Evolutionary conservation across 1,139 yeast species (phyloP), one percentile per base, ranked within the genome.

Genomic region (Nadsonia commutata): DNA sequence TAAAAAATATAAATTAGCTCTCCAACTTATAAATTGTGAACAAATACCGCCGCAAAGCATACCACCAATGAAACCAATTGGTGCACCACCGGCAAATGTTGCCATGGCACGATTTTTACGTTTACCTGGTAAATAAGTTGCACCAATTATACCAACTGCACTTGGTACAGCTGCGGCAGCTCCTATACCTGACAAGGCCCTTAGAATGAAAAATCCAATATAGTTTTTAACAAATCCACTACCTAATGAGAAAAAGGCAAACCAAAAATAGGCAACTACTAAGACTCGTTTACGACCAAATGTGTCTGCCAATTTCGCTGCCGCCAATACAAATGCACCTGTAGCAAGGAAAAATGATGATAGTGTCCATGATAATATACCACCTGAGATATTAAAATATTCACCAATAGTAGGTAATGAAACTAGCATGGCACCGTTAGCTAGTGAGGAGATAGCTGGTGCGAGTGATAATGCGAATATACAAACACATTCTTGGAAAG

Each of bases 71-170:
- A 63, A 65, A 16, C 74, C 74, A 4, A 66, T 51, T 1, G 74
- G 74, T 1, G 72, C 71, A 1, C 73, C 73, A 1, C 68, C 67
- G 3, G 68, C 54, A 48, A 67, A 67, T 16, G 64, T 56, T 21
- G 72, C 69, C 62, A 68, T 53, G 5, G 57, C 71, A 48, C 59
- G 52, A 48, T 69, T 69, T 48, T 67, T 65, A 38, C 73, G 51
- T 40, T 51, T 51, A 9, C 59, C 52, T 0, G 70, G 64, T 36
- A 53, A 52, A 47, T 68, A 69, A 3, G 59, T 56, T 2, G 67
- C 53, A 1, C 72, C 70, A 1, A 68, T 47, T 37, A 67, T 60
- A 1, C 72, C 74, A 1, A 70, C 71, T 18, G 67, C 64, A 1
- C 72, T 65, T 3, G 73, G 70, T 1, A 68, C 66, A 2, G 64